Evolutionary conservation across 1,284 basidiomycete genomes (phyloP).

Genomic region (Puccinia sorghi): DNA sequence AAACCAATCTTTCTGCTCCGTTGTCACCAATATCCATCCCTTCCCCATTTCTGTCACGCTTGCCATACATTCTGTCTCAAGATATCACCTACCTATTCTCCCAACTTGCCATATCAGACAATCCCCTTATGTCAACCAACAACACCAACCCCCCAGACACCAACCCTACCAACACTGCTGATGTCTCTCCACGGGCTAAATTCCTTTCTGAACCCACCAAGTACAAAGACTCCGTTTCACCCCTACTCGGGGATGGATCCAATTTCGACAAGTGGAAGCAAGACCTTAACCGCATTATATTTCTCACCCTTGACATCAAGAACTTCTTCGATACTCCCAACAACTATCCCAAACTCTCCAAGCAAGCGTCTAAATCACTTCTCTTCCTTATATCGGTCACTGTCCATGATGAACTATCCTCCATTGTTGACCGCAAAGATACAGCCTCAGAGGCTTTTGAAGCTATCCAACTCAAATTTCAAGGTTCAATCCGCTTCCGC

Average conservation of each 20-base stretch:
- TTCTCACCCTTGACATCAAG: neutral
- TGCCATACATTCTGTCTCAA: too few relatives aligned
- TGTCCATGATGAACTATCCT: neutral
- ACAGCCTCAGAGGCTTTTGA: neutral
- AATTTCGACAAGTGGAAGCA: slow-evolving; percentile 13
- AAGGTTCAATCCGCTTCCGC: neutral
- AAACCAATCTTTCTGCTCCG: too few relatives aligned
- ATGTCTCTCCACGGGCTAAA: too few relatives aligned
- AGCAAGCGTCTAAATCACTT: neutral
- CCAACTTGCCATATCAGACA: too few relatives aligned
- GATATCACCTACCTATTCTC: too few relatives aligned
- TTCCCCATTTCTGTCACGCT: too few relatives aligned
- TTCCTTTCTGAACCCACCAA: too few relatives aligned
- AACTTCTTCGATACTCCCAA: neutral
- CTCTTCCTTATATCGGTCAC: neutral
- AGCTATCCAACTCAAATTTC: neutral
- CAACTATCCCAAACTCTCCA: neutral
- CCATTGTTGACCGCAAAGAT: neutral
- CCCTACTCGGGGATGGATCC: neutral
- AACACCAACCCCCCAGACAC: too few relatives aligned
- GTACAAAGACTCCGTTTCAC: neutral
- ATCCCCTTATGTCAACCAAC: neutral
- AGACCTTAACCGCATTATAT: neutral
- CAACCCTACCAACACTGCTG: neutral
- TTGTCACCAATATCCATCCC: too few relatives aligned